Conservation (phyloP, 768 basidiomycete genomes). For the Tylopilus sp. region DNA sequence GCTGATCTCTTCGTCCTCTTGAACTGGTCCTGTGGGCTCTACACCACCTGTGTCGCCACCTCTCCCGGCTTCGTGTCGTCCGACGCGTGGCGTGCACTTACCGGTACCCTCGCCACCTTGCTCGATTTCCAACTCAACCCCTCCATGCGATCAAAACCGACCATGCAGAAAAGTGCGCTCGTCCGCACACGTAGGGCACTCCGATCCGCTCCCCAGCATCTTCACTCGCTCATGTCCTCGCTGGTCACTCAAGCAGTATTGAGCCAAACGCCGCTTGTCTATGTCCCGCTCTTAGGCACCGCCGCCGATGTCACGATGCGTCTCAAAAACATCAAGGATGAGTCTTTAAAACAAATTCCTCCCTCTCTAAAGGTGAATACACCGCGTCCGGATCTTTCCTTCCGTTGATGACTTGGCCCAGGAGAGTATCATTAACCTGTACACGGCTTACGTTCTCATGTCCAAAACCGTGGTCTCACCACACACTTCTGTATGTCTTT, state of each 20-base stretch:
- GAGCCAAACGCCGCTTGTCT: constrained; percentile 38
- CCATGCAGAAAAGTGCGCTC: constrained; percentile 58
- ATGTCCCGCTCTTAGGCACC: constrained; percentile 59
- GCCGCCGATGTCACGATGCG: constrained; percentile 68
- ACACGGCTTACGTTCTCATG: constrained; percentile 59
- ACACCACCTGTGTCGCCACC: constrained; percentile 45
- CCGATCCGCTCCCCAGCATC: constrained; percentile 53
- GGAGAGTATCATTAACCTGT: constrained; percentile 58
- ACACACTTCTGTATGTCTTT: constrained; percentile 52
- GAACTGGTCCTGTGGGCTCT: constrained; percentile 67
- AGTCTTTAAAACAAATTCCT: constrained; percentile 40
- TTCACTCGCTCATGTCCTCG: constrained; percentile 50
- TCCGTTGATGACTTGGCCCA: constrained; percentile 24
- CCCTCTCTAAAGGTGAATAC: constrained; percentile 43
- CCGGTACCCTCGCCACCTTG: constrained; percentile 55
- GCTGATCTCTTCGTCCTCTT: constrained; percentile 66
- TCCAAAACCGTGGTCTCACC: constrained; percentile 58
- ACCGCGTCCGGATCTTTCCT: not conserved
- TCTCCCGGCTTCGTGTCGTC: constrained; percentile 45
- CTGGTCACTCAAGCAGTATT: constrained; percentile 52
- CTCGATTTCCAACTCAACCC: constrained; percentile 57
- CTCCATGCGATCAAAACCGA: constrained; percentile 49
- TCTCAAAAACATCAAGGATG: constrained; percentile 53
- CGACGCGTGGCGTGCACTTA: constrained; percentile 48
- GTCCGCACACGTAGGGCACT: constrained; percentile 64